These are phyloP conservation scores for Eragrostis curvula DNA, from an alignment of 176 grass and related monocot genomes.

Conservation along the genomic window DNA sequence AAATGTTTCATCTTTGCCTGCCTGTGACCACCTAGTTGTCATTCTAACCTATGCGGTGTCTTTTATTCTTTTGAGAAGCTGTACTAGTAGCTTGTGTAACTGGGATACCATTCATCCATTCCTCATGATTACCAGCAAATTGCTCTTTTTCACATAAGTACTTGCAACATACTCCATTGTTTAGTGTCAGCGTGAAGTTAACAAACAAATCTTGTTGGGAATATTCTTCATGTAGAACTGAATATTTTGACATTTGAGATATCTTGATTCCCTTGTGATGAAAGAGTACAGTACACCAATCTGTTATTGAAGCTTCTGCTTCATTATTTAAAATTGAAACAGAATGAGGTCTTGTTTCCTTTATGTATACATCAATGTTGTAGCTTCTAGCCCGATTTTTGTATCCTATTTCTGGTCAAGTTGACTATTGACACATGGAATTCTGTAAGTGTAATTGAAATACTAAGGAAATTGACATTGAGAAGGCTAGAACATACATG, in stretches of 20 bases:
- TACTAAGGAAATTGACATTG: not conserved
- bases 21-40: not conserved
- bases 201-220: constrained; percentile 5
- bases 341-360: not conserved
- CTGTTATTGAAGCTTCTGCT: not conserved
- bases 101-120: not conserved
- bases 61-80: not conserved
- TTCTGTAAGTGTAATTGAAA: not conserved
- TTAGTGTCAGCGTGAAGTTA: constrained; percentile 14
- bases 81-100: constrained; percentile 6
- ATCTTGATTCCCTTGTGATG: not conserved
- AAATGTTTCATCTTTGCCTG: not conserved
- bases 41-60: not conserved
- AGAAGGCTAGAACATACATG: not conserved
- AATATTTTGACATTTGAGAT: constrained; percentile 21
- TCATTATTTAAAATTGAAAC: not conserved
- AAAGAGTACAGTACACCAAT: not conserved
- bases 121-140: not conserved
- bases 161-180: not conserved
- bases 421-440: not conserved
- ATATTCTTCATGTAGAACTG: not conserved
- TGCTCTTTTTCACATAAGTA: not conserved
- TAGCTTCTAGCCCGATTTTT: constrained; percentile 1
- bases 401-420: not conserved
- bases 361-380: constrained; percentile 14